Evolutionary conservation across 1,139 yeast species (phyloP).

Genomic region (Hemisphaericaspora lyxosophila): DNA sequence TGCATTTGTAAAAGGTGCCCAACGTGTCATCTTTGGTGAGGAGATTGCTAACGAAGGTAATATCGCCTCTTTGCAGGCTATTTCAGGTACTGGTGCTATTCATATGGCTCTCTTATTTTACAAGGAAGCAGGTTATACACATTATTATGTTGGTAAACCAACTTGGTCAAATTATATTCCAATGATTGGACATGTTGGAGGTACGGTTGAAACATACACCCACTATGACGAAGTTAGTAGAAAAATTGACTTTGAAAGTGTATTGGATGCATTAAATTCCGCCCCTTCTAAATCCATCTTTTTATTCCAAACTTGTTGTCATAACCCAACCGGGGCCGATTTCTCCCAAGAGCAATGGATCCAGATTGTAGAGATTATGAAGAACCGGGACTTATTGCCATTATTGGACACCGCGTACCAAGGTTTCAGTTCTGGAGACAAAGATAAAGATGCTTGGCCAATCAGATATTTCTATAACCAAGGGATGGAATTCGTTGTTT

Average conservation of each 20-base stretch:
- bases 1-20: conserved; percentile 37
- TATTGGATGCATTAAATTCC: conserved; percentile 25
- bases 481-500: conserved; percentile 31
- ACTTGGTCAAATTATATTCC: conserved; percentile 43
- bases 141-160: conserved; percentile 41
- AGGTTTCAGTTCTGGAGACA: conserved; percentile 72
- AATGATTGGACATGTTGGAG: conserved; percentile 35
- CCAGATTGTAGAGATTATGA: conserved; percentile 60
- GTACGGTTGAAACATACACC: conserved; percentile 25
- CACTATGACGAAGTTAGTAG: conserved; percentile 33
- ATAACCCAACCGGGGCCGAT: conserved; percentile 95
- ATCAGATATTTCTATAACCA: conserved; percentile 24
- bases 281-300: conserved; percentile 37
- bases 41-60: conserved; percentile 23
- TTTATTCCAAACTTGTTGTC: conserved; percentile 90
- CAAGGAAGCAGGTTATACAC: conserved; percentile 25
- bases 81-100: conserved; percentile 47
- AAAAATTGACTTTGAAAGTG: conserved; percentile 30
- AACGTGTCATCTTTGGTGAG: conserved; percentile 35
- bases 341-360: conserved; percentile 81
- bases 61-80: conserved; percentile 40
- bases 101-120: conserved; percentile 39
- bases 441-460: conserved; percentile 31
- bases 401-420: conserved; percentile 92
- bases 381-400: conserved; percentile 60